Evolutionary conservation across 495 filamentous ascomycete species (phyloP).

Genomic region (Penicillium canariense): DNA sequence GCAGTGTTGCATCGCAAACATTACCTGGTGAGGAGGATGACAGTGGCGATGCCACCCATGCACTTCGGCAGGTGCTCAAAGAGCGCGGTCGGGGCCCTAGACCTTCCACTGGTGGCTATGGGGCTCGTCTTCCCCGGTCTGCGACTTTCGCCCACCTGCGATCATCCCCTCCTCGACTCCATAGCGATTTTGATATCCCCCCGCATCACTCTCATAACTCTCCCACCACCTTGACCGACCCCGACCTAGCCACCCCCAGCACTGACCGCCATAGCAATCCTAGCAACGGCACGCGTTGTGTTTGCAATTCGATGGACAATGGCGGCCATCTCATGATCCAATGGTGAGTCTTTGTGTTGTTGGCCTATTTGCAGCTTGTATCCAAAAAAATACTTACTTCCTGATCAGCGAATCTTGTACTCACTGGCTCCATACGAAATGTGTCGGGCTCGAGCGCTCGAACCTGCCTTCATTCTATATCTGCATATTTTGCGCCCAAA

Average conservation of each 20-base stretch:
- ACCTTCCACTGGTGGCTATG: slow-evolving; percentile 33
- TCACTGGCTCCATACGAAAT: slow-evolving; percentile 79
- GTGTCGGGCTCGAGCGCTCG: slow-evolving; percentile 64
- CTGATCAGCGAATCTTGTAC: slow-evolving; percentile 73
- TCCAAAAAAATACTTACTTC: not conserved
- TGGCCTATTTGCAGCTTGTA: slow-evolving; percentile 13
- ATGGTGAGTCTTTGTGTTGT: slow-evolving; percentile 55
- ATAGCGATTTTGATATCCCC: slow-evolving; percentile 39
- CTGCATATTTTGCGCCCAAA: slow-evolving; percentile 76
- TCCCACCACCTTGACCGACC: slow-evolving; percentile 66
- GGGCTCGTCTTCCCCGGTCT: slow-evolving; percentile 28
- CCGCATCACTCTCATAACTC: slow-evolving; percentile 50
- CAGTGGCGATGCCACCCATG: slow-evolving; percentile 56
- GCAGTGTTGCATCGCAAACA: slow-evolving; percentile 53
- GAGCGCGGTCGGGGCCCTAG: slow-evolving; percentile 53
- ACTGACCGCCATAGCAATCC: slow-evolving; percentile 55
- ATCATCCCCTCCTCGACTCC: slow-evolving; percentile 46
- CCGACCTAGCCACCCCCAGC: slow-evolving; percentile 64
- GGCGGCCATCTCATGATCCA: slow-evolving; percentile 76
- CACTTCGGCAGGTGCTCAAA: slow-evolving; percentile 71
- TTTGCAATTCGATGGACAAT: slow-evolving; percentile 65
- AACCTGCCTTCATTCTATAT: slow-evolving; percentile 74
- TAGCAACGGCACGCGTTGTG: slow-evolving; percentile 64
- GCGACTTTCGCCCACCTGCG: slow-evolving; percentile 40
- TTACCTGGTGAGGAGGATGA: slow-evolving; percentile 50